Evolutionary conservation across 1,284 basidiomycete genomes (phyloP), one percentile per base, ranked within the genome.

Genomic region (Mycena citricolor): DNA sequence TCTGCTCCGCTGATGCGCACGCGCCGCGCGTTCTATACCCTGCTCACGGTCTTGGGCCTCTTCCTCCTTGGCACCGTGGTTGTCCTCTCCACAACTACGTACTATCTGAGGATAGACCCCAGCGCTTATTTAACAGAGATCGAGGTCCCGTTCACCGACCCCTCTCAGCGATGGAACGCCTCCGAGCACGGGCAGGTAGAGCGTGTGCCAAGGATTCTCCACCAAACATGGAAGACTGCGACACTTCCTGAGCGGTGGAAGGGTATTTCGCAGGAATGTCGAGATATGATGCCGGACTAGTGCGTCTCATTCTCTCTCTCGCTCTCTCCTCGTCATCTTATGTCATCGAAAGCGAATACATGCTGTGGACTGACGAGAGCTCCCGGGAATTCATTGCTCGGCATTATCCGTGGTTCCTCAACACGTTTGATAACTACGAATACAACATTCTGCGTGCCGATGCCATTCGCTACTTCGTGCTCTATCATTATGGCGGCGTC

Each of bases 151-250:
- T 64, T 77, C 47, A 64, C 71, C 57, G 65, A 73, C 58, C 69
- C 69, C 55, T 60, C 69, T 31, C 71, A 71, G 40, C 71, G 75
- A 30, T 81, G 76, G 76, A 81, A 83, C 60, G 73, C 77, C 21
- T 66, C 81, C 13, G 71, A 77, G 29, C 76, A 81, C 52, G 75
- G 71, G 36, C 70, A 73, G 50, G 68, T 78, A 33, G 84, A 93
- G 59, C 81, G 77, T 55, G 86, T 98, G 31, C 95, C 95, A 2
- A 80, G 92, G 39, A 91, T 99, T 57, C 83, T 99, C 42, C 95
- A 99, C 68, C 95, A 98, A 77, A 99, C 97, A 16, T 99, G 95
- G 95, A 97, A 97, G 73, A 85, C 86, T 14, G 85, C 95, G 52
- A 79, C 77, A 0, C 74, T 99, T 17, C 97, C 97, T 4, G 69